phyloP scores from a whole-genome alignment of 805 yeast genomes.

The Saccharomycopsis microspora region DNA sequence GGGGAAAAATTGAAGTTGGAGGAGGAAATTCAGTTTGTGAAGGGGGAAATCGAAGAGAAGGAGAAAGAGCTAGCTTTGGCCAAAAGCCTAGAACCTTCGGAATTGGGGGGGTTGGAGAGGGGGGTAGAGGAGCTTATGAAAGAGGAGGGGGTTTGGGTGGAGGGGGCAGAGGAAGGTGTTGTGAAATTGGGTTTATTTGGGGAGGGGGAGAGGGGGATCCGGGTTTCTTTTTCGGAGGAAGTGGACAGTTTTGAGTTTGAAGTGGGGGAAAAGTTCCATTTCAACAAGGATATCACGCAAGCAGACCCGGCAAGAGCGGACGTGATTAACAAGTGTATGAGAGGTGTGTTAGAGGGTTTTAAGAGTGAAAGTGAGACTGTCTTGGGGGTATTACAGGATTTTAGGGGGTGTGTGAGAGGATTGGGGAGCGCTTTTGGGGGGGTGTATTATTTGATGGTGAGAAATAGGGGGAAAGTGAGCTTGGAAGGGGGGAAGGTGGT shows the following conservation, averaged over 20 bases:
- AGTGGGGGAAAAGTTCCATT: constrained; percentile 8
- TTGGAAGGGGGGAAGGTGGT: too few relatives aligned
- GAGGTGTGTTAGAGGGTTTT: not conserved
- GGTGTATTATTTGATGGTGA: constrained; percentile 8
- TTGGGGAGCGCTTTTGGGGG: constrained; percentile 4
- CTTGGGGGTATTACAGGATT: constrained; percentile 1
- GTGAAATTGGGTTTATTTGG: constrained; percentile 16
- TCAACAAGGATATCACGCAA: not conserved
- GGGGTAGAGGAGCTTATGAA: not conserved
- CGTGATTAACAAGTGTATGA: constrained; percentile 1
- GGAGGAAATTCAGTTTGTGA: constrained; percentile 12
- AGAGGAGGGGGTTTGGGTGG: constrained; percentile 22
- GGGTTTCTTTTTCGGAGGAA: constrained; percentile 7
- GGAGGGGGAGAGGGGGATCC: constrained; percentile 14
- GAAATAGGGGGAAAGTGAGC: constrained; percentile 4
- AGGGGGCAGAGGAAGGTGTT: constrained; percentile 25
- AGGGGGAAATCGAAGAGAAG: constrained; percentile 15
- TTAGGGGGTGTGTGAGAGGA: not conserved
- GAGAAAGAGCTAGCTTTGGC: constrained; percentile 17
- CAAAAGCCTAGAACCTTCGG: constrained; percentile 17
- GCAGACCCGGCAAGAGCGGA: constrained; percentile 3
- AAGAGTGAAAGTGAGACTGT: not conserved
- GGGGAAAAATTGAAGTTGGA: constrained; percentile 10
- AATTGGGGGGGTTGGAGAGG: constrained; percentile 9
- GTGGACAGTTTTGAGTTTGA: constrained; percentile 4